Evolutionary conservation across 345 rosid species (phyloP).

Genomic region (Raphanus raphanistrum): DNA sequence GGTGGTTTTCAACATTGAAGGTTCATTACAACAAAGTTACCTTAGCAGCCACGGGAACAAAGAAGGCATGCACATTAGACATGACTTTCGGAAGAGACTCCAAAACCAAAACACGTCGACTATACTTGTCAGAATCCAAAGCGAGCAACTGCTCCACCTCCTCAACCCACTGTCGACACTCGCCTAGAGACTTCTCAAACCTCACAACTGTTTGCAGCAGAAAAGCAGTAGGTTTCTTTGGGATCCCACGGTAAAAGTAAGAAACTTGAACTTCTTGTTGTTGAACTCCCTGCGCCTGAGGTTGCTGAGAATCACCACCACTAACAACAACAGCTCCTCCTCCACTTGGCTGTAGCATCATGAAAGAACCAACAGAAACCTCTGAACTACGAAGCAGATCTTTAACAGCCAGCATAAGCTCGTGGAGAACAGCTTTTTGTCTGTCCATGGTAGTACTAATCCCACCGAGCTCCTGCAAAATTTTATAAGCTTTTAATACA

Average conservation of each 20-base stretch:
- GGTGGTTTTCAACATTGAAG: not conserved
- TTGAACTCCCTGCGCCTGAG: slow-evolving; percentile 70
- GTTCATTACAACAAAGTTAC: slow-evolving; percentile 38
- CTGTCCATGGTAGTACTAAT: slow-evolving; percentile 72
- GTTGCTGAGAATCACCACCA: slow-evolving; percentile 54
- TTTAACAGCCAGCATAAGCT: slow-evolving; percentile 75
- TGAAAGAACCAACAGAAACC: slow-evolving; percentile 83
- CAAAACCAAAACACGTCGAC: slow-evolving; percentile 52
- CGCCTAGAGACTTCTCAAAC: slow-evolving; percentile 80
- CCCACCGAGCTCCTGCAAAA: slow-evolving; percentile 87
- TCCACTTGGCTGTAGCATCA: slow-evolving; percentile 61
- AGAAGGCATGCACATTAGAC: slow-evolving; percentile 86
- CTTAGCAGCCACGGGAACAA: slow-evolving; percentile 97
- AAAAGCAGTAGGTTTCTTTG: slow-evolving; percentile 86
- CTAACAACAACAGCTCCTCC: slow-evolving; percentile 32
- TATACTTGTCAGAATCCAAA: slow-evolving; percentile 66
- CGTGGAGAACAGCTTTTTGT: slow-evolving; percentile 74
- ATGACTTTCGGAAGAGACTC: slow-evolving; percentile 90
- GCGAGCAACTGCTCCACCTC: slow-evolving; percentile 90
- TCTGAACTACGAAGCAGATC: slow-evolving; percentile 82
- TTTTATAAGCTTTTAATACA: not conserved
- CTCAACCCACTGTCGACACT: slow-evolving; percentile 86
- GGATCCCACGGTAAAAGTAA: slow-evolving; percentile 86
- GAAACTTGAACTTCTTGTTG: slow-evolving; percentile 66
- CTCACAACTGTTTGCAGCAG: slow-evolving; percentile 74